phyloP scores from a whole-genome alignment of 2,329 filamentous ascomycete genomes.

The Aspergillus fructus region DNA sequence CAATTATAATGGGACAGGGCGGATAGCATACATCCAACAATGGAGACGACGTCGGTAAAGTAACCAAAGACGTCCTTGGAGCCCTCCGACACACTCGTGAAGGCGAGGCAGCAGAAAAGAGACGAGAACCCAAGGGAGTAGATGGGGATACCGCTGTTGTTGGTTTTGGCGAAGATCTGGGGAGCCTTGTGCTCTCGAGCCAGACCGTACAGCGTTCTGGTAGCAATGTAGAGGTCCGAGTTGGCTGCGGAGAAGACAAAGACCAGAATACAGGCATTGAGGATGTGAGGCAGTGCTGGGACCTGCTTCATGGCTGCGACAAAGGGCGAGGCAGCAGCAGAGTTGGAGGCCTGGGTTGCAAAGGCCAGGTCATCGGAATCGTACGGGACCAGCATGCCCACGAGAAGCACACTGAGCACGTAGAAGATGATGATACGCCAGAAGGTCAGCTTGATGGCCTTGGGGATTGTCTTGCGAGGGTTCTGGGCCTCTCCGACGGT shows the following conservation, averaged over 20 bases:
- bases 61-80: conserved; percentile 53
- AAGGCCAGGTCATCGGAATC: conserved; percentile 60
- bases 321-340: conserved; percentile 67
- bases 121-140: conserved; percentile 61
- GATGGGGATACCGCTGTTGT: conserved; percentile 66
- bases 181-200: conserved; percentile 69
- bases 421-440: conserved; percentile 83
- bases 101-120: conserved; percentile 63
- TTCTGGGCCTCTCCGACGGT: conserved; percentile 75
- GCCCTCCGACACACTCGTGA: conserved; percentile 61
- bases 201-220: conserved; percentile 69
- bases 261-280: not conserved
- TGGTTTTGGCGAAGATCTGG: conserved; percentile 65
- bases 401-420: conserved; percentile 67
- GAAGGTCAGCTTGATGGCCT: conserved; percentile 74
- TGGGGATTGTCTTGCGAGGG: conserved; percentile 68
- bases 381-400: conserved; percentile 76
- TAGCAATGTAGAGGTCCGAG: conserved; percentile 70
- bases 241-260: not conserved
- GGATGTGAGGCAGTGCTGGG: not conserved
- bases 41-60: conserved; percentile 37
- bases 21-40: not conserved
- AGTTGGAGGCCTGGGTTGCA: conserved; percentile 40
- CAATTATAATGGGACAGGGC: not conserved
- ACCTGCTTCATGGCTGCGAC: conserved; percentile 27